A percentile compares a stretch with the other conserved stretches of the same genome.
Conservation (phyloP, 2,329 filamentous ascomycete genomes). For the Alternaria triticimaculans region DNA sequence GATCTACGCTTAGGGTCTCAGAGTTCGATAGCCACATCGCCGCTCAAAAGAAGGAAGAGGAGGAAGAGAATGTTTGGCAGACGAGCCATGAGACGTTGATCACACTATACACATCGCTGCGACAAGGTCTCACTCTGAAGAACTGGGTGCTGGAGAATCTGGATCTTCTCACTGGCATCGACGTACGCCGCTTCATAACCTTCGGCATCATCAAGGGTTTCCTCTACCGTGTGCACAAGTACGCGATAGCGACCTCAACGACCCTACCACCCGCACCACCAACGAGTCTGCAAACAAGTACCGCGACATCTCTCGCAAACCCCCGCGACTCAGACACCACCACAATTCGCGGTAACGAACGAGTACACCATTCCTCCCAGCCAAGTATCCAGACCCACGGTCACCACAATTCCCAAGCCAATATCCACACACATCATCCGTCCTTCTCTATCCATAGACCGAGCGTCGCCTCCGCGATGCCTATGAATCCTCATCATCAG, state of each 20-base stretch:
- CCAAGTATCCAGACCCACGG: conserved; percentile 1
- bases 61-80: conserved; percentile 18
- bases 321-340: conserved; percentile 27
- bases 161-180: conserved; percentile 75
- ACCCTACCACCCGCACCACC: conserved; percentile 35
- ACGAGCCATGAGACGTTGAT: conserved; percentile 62
- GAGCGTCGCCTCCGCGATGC: conserved; percentile 22
- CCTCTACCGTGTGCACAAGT: conserved; percentile 91
- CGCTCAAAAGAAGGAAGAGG: conserved; percentile 10
- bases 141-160: conserved; percentile 84
- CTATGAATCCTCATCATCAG: background rate
- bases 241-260: conserved; percentile 66
- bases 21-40: conserved; percentile 17
- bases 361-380: conserved; percentile 9
- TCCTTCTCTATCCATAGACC: conserved; percentile 28
- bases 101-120: conserved; percentile 84
- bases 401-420: conserved; percentile 12
- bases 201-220: conserved; percentile 97
- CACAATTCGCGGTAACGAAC: conserved; percentile 23
- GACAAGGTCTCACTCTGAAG: conserved; percentile 81
- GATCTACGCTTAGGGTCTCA: conserved; percentile 20
- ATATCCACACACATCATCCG: conserved; percentile 19
- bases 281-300: conserved; percentile 30
- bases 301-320: conserved; percentile 22
- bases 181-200: conserved; percentile 89